phyloP scores from a whole-genome alignment of 441 rosid genomes.

The Corymbia citriodora region DNA sequence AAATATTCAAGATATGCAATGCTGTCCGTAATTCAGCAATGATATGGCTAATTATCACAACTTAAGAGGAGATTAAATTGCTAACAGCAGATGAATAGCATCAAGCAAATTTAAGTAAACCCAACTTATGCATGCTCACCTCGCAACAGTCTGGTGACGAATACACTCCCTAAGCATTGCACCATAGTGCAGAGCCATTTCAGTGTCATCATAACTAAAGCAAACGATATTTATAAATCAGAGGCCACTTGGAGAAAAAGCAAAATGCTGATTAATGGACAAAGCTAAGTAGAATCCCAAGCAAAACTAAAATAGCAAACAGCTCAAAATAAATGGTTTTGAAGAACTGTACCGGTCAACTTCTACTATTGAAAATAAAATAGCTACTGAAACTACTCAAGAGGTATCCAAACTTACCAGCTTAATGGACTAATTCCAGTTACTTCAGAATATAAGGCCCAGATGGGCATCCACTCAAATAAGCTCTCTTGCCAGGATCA shows the following conservation, averaged over 20 bases:
- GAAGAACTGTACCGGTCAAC: neutral
- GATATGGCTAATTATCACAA: neutral
- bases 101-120: neutral
- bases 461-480: neutral
- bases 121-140: constrained; percentile 33
- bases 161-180: constrained; percentile 97
- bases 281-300: neutral
- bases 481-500: neutral
- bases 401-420: neutral
- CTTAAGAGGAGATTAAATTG: neutral
- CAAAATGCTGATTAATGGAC: neutral
- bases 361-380: neutral
- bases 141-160: constrained; percentile 91
- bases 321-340: neutral
- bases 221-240: neutral
- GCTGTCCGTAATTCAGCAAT: neutral
- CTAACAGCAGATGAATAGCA: neutral
- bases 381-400: neutral
- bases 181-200: constrained; percentile 97
- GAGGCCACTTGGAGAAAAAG: neutral
- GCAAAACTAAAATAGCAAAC: neutral
- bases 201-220: constrained; percentile 69
- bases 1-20: neutral
- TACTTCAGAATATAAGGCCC: neutral
- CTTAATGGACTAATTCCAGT: neutral